Evolutionary conservation across 2,329 filamentous ascomycete genomes (phyloP), one percentile per base, ranked within the genome.

Genomic region (Fusarium agapanthi): DNA sequence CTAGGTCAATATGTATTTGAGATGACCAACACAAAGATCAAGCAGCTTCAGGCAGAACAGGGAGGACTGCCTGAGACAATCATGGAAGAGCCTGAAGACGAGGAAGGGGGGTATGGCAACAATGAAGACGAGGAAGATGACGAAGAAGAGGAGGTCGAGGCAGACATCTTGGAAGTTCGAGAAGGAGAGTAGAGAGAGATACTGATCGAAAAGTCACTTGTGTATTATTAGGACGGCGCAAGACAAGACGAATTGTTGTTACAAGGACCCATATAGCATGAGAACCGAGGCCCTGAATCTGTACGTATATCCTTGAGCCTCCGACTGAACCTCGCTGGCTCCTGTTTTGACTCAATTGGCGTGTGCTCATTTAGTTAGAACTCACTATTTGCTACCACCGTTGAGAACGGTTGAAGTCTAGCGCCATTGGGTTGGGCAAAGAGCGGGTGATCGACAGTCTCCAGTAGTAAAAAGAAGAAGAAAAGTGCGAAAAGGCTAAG

Each of bases 1-100:
- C 82, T 99, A 40, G 96, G 96, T 1, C 93, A 97, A 83, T 99
- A 98, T 81, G 95, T 99, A 28, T 97, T 90, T 80, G 94, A 99
- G 81, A 99, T 99, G 94, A 97, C 95, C 7, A 89, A 92, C 51
- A 89, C 87, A 3, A 86, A 83, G 77, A 73, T 88, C 40, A 81
- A 85, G 77, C 86, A 89, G 77, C 71, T 90, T 50, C 82, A 84
- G 56, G 81, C 77, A 15, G 85, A 81, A 50, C 78, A 79, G 56
- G 79, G 78, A 6, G 71, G 47, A 28, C n/a, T 75, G 20, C 69
- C 73, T 16, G 77, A 72, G 50, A 32, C 70, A 54, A 76, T 68
- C 64, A 60, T 73, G 6, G 78, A 79, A 57, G 79, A 77, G 22
- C 73, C 75, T 37, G 79, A 79, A 16, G 79, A 75, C n/a, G 77